Percentiles rank a stretch among this genome's conserved stretches.
phyloP scores from a whole-genome alignment of 306 rosid species.

The Boehmeria nivea region DNA sequence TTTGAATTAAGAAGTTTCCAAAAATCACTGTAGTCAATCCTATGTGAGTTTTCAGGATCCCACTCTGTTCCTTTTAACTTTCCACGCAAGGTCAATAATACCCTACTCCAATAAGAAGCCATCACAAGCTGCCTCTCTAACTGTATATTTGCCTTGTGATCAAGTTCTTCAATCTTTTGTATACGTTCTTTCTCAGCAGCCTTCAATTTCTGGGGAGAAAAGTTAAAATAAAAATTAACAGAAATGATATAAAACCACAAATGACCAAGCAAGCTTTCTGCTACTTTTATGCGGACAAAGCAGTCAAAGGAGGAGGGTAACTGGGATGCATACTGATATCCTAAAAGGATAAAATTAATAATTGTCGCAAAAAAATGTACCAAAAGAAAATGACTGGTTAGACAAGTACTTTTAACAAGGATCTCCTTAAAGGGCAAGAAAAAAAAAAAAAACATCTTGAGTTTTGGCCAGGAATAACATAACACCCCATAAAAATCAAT shows the following conservation, averaged over 20 bases:
- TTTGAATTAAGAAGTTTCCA: slow-evolving; percentile 69
- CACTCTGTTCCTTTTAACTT: slow-evolving; percentile 85
- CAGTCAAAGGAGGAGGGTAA: neutral
- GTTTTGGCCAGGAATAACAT: too few species aligned
- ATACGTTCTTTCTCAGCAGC: slow-evolving; percentile 66
- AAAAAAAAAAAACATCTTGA: too few species aligned
- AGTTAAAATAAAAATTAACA: slow-evolving; percentile 9
- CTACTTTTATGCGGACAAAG: too few species aligned
- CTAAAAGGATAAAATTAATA: too few species aligned
- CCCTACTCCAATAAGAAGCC: slow-evolving; percentile 90
- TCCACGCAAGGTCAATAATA: slow-evolving; percentile 65
- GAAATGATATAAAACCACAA: neutral
- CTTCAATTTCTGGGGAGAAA: slow-evolving; percentile 64
- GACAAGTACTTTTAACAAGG: too few species aligned
- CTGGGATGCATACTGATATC: too few species aligned
- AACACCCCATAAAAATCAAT: too few species aligned
- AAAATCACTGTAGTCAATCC: slow-evolving; percentile 78
- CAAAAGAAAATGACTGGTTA: too few species aligned
- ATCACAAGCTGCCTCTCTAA: slow-evolving; percentile 94
- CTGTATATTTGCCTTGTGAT: slow-evolving; percentile 71
- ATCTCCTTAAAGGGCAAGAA: too few species aligned
- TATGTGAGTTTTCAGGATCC: slow-evolving; percentile 91
- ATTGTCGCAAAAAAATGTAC: too few species aligned
- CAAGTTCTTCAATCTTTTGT: slow-evolving; percentile 69
- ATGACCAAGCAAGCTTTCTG: neutral